A percentile compares a stretch with the other conserved stretches of the same genome.
phyloP scores from a whole-genome alignment of 192 early-diverging fungal species.

The Coemansia sp. region DNA sequence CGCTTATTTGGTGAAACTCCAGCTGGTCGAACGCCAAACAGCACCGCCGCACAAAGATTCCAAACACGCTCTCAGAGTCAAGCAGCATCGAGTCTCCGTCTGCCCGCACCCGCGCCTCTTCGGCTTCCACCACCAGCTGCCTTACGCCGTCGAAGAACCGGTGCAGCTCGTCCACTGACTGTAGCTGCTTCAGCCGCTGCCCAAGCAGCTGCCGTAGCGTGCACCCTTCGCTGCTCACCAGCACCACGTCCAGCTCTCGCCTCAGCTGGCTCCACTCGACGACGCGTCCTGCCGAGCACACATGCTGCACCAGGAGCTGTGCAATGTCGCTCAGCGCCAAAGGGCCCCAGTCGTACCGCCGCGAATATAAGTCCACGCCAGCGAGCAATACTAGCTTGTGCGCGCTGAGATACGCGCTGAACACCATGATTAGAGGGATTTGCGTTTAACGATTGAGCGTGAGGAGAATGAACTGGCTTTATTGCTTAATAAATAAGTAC shows the following conservation, averaged over 20 bases:
- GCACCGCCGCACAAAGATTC: slow-evolving; percentile 47
- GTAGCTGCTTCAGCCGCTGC: slow-evolving; percentile 11
- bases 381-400: slow-evolving; percentile 36
- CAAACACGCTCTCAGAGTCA: slow-evolving; percentile 49
- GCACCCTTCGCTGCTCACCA: slow-evolving; percentile 5
- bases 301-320: slow-evolving; percentile 18
- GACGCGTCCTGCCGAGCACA: slow-evolving; percentile 21
- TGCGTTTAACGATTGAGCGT: no score
- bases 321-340: slow-evolving; percentile 28
- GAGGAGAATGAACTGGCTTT: no score
- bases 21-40: slow-evolving; percentile 46
- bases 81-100: slow-evolving; percentile 15
- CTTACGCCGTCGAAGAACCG: slow-evolving; percentile 31
- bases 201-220: slow-evolving; percentile 18
- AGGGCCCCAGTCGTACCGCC: slow-evolving; percentile 47
- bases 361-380: slow-evolving; percentile 40
- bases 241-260: not conserved
- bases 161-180: slow-evolving; percentile 29
- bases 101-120: slow-evolving; percentile 1
- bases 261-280: slow-evolving; percentile 6
- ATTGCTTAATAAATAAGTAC: no score
- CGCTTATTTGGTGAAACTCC: slow-evolving; percentile 42
- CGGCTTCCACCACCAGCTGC: slow-evolving; percentile 21
- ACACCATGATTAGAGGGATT: not conserved
- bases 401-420: slow-evolving; percentile 38